phyloP scores from a whole-genome alignment of 2,329 filamentous ascomycete species.

The Setomelanomma holmii region DNA sequence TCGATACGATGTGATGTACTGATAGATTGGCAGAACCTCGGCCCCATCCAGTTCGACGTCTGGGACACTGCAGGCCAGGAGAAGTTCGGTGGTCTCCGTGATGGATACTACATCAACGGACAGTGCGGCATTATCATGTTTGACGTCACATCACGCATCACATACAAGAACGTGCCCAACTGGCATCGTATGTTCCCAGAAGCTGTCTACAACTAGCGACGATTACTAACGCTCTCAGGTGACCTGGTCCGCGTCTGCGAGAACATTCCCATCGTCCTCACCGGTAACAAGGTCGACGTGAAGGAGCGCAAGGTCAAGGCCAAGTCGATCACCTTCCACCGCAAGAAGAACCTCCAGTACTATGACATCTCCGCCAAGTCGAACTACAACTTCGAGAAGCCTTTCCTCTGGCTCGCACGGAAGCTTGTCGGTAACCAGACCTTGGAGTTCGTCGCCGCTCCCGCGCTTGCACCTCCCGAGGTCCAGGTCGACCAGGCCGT shows the following conservation, averaged over 20 bases:
- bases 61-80: slow-evolving; percentile 99
- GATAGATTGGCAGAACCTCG: slow-evolving; percentile 72
- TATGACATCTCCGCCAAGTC: slow-evolving; percentile 99
- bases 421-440: slow-evolving; percentile 95
- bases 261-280: slow-evolving; percentile 98
- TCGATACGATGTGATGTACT: slow-evolving; percentile 26
- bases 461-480: slow-evolving; percentile 92
- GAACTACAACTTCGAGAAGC: slow-evolving; percentile 99
- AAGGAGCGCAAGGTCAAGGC: slow-evolving; percentile 99
- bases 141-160: slow-evolving; percentile 98
- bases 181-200: slow-evolving; percentile 86
- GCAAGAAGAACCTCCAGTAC: slow-evolving; percentile 99
- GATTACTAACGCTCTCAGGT: slow-evolving; percentile 61
- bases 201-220: background rate
- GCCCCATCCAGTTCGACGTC: slow-evolving; percentile 97
- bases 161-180: slow-evolving; percentile 99
- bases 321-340: slow-evolving; percentile 99
- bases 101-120: slow-evolving; percentile 99
- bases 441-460: slow-evolving; percentile 94
- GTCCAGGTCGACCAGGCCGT: slow-evolving; percentile 86
- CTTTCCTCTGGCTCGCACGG: slow-evolving; percentile 98
- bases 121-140: slow-evolving; percentile 99
- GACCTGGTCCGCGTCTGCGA: slow-evolving; percentile 99
- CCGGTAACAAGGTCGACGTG: slow-evolving; percentile 99
- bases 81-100: slow-evolving; percentile 99